Percentiles rank a stretch among this genome's conserved stretches.
Evolutionary conservation across 2,329 filamentous ascomycete species (phyloP).

Genomic region (Talaromyces sp.): DNA sequence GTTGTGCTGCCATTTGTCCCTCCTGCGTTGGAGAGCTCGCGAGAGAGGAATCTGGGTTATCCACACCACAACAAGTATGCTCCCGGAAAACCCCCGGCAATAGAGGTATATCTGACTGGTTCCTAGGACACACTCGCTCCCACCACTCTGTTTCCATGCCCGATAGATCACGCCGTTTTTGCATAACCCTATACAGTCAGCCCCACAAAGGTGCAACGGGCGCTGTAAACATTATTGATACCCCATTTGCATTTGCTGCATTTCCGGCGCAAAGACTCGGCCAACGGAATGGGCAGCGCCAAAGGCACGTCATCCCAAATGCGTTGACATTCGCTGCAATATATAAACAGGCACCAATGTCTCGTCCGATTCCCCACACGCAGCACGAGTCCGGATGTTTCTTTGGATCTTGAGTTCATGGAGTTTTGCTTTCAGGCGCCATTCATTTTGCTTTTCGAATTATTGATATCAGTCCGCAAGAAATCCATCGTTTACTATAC

Average conservation of each 20-base stretch:
- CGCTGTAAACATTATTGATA: conserved; percentile 1
- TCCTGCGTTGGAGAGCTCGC: conserved; percentile 42
- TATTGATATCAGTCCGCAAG: background rate
- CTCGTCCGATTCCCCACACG: background rate
- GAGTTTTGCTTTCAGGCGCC: background rate
- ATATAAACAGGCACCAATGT: background rate
- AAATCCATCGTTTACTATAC: background rate
- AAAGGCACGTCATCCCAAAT: background rate
- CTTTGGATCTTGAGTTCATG: background rate
- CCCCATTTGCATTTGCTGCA: background rate
- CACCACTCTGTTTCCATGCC: conserved; percentile 39
- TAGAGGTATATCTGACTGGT: background rate
- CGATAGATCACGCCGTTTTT: conserved; percentile 19
- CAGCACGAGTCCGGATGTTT: background rate
- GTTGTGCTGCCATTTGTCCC: conserved; percentile 44
- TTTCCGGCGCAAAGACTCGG: background rate
- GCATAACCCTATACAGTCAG: background rate
- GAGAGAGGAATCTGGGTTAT: conserved; percentile 34
- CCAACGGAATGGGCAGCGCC: background rate
- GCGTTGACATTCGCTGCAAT: background rate
- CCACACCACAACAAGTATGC: conserved; percentile 35
- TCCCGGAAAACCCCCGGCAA: background rate
- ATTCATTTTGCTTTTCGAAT: background rate
- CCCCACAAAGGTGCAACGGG: background rate
- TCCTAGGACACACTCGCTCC: conserved; percentile 24